A percentile compares a stretch with the other conserved stretches of the same genome.
These are phyloP conservation scores for Gloeopeniophorella convolvens DNA, from an alignment of 768 basidiomycete genomes.

Conservation along the genomic window DNA sequence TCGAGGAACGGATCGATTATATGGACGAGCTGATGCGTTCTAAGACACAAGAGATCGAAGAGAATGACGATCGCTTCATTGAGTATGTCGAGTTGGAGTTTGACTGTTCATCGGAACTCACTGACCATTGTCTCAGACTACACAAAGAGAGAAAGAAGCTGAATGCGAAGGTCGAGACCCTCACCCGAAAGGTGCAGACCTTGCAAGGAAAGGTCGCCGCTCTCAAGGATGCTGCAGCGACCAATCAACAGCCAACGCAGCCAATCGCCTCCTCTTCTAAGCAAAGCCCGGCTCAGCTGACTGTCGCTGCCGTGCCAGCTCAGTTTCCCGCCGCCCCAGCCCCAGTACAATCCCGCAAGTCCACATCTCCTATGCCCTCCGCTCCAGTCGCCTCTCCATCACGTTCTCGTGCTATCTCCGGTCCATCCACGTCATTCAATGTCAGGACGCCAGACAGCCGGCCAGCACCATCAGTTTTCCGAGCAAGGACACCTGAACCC, in stretches of 20 bases:
- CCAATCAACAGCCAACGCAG: conserved; percentile 13
- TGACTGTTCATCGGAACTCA: not conserved
- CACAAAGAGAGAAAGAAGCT: conserved; percentile 79
- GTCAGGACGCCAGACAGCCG: conserved; percentile 50
- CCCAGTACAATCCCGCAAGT: conserved; percentile 1
- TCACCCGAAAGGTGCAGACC: conserved; percentile 67
- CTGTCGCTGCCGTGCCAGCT: conserved; percentile 5
- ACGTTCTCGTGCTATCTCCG: conserved; percentile 32
- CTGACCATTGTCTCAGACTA: conserved; percentile 40
- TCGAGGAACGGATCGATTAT: conserved; percentile 65
- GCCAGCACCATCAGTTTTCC: conserved; percentile 20
- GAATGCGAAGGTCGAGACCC: conserved; percentile 56
- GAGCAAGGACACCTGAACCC: conserved; percentile 29
- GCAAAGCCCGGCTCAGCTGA: conserved; percentile 10
- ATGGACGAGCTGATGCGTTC: conserved; percentile 65
- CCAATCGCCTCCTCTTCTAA: conserved; percentile 20
- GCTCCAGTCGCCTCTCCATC: conserved; percentile 6
- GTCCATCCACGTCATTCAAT: conserved; percentile 36
- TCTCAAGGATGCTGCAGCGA: conserved; percentile 37
- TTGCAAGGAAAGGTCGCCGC: conserved; percentile 61
- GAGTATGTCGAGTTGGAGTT: conserved; percentile 68
- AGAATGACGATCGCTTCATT: conserved; percentile 74
- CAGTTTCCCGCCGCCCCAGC: conserved; percentile 19
- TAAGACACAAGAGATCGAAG: conserved; percentile 76
- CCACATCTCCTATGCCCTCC: conserved; percentile 9